Evolutionary conservation across 2,329 filamentous ascomycete genomes (phyloP).

Genomic region (Penicillium hordei): DNA sequence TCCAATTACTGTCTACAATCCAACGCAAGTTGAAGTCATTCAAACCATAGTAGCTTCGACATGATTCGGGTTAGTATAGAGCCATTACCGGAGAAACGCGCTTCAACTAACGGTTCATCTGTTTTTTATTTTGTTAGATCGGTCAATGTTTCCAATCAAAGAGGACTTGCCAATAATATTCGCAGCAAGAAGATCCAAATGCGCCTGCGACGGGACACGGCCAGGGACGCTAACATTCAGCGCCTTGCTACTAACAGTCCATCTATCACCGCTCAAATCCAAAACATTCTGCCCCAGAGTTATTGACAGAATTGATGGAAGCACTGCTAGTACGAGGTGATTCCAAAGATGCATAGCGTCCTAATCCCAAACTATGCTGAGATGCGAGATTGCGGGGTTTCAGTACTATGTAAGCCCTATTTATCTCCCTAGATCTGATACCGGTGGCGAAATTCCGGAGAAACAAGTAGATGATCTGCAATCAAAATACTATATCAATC

Average conservation of each 20-base stretch:
- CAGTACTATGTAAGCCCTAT: neutral
- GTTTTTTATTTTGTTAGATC: conserved; percentile 1
- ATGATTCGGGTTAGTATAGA: neutral
- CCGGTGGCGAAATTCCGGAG: neutral
- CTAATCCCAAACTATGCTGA: neutral
- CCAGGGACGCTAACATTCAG: conserved; percentile 56
- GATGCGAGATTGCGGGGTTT: neutral
- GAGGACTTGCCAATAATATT: conserved; percentile 52
- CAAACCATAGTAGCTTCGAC: conserved; percentile 50
- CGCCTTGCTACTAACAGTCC: conserved; percentile 48
- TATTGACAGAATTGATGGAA: conserved; percentile 17
- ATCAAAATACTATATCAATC: neutral
- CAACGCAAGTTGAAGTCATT: conserved; percentile 63
- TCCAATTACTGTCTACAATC: conserved; percentile 62
- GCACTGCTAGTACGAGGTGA: conserved; percentile 14
- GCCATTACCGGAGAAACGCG: conserved; percentile 2
- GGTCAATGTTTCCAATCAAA: neutral
- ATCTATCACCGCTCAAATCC: conserved; percentile 44
- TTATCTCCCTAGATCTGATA: neutral
- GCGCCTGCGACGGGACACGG: conserved; percentile 57
- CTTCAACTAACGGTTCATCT: conserved; percentile 37
- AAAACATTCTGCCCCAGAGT: conserved; percentile 36
- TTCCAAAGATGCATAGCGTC: conserved; percentile 23
- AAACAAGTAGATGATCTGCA: neutral
- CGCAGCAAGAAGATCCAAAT: conserved; percentile 58